Percentiles rank a stretch among this genome's conserved stretches.
phyloP scores from a whole-genome alignment of 2,329 filamentous ascomycete species.

The Bipolaris zeicola region DNA sequence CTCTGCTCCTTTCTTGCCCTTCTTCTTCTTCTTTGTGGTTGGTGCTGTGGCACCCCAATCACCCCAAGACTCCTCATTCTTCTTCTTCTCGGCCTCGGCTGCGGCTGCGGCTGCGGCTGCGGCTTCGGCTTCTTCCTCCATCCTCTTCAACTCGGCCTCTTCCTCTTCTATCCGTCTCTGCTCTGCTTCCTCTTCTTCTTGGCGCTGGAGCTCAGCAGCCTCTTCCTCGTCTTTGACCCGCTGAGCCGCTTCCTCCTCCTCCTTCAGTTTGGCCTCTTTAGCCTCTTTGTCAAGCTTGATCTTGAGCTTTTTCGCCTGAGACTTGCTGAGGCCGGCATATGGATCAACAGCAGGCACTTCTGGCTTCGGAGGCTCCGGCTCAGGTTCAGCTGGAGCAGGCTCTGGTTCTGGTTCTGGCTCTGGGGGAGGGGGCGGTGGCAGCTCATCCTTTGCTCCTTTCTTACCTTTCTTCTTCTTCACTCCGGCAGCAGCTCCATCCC shows the following conservation, averaged over 20 bases:
- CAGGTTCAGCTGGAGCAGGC: constrained; percentile 15
- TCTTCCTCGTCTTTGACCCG: constrained; percentile 29
- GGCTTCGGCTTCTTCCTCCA: constrained; percentile 36
- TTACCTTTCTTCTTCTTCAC: constrained; percentile 43
- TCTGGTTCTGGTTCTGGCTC: constrained; percentile 15
- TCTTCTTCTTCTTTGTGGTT: constrained; percentile 40
- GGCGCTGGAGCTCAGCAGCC: constrained; percentile 24
- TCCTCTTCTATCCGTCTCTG: constrained; percentile 31
- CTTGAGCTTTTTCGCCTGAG: constrained; percentile 38
- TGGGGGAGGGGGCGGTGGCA: constrained; percentile 24
- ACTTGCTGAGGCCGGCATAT: constrained; percentile 37
- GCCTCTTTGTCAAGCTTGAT: constrained; percentile 45
- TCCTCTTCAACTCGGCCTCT: constrained; percentile 29
- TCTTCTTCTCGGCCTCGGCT: constrained; percentile 33
- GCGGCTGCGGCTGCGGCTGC: constrained; percentile 28
- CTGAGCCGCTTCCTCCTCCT: constrained; percentile 25
- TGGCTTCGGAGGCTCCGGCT: constrained; percentile 48
- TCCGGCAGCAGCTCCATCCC: constrained; percentile 19
- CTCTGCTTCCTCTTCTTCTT: constrained; percentile 40
- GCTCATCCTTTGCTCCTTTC: constrained; percentile 28
- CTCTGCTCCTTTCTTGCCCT: constrained; percentile 38
- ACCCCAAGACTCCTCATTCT: constrained; percentile 46
- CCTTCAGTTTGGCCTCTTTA: constrained; percentile 28
- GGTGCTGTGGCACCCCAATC: constrained; percentile 37
- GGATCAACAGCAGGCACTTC: constrained; percentile 46